Evolutionary conservation across 2,329 filamentous ascomycete species (phyloP).

Genomic region (Byssochlamys sp.): DNA sequence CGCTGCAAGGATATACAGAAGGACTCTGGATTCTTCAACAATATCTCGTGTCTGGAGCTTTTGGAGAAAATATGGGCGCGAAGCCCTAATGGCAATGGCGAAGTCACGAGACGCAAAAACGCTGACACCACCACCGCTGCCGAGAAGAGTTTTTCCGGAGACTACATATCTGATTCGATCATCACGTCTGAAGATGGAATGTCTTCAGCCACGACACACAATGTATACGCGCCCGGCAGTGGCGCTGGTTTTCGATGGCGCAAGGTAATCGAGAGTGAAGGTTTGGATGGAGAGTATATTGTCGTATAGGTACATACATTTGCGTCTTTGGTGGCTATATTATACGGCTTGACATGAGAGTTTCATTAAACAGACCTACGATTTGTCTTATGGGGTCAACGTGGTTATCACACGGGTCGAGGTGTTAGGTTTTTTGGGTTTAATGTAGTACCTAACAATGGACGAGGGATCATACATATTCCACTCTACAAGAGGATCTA

Average conservation of each 20-base stretch:
- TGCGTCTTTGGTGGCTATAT: not conserved
- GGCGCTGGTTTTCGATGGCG: conserved; percentile 19
- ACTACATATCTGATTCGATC: not conserved
- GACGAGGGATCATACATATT: not conserved
- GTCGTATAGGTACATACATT: conserved; percentile 14
- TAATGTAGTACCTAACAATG: not conserved
- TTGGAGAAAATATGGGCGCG: conserved; percentile 72
- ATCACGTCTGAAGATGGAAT: not conserved
- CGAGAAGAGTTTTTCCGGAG: not conserved
- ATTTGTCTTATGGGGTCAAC: not conserved
- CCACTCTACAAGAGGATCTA: too few relatives aligned
- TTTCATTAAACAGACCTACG: not conserved
- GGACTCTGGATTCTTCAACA: conserved; percentile 88
- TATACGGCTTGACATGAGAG: not conserved
- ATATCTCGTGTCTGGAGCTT: conserved; percentile 73
- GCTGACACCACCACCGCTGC: not conserved
- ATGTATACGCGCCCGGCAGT: not conserved
- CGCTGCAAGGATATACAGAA: conserved; percentile 79
- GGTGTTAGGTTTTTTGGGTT: not conserved
- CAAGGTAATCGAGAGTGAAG: conserved; percentile 19
- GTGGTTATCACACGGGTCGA: not conserved
- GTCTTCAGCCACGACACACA: not conserved
- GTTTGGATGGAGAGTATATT: conserved; percentile 22
- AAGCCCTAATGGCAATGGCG: conserved; percentile 6
- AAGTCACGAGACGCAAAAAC: not conserved